Conservation (phyloP, 163 green algal species). For the Chloromonas sp. region DNA sequence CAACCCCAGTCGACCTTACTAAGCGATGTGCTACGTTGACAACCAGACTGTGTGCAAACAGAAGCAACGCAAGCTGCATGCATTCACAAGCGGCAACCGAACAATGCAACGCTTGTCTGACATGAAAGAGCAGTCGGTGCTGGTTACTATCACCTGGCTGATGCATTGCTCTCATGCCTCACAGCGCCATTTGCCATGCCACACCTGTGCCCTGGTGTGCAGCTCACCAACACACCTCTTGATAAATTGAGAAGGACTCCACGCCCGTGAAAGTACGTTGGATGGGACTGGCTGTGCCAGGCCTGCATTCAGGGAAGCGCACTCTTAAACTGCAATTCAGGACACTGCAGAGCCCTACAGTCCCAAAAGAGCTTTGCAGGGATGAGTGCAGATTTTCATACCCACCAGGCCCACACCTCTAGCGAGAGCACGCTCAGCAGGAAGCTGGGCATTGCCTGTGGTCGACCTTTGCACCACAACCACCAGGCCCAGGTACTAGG, state of each 20-base stretch:
- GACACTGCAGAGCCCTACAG: no score
- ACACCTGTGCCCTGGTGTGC: neutral
- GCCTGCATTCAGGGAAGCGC: conserved; percentile 8
- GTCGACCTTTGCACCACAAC: no score
- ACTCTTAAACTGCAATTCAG: no score
- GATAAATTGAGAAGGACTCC: conserved; percentile 80
- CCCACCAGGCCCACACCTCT: no score
- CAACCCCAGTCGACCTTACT: neutral
- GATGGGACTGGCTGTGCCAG: conserved; percentile 71
- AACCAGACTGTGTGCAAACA: neutral
- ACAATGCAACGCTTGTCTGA: no score
- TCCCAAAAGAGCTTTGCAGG: no score
- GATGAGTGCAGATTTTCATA: no score
- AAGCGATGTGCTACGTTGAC: neutral
- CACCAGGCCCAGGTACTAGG: no score
- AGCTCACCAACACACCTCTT: conserved; percentile 41
- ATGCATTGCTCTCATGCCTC: neutral
- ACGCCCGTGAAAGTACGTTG: conserved; percentile 87
- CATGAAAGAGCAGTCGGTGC: neutral
- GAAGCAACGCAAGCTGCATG: neutral
- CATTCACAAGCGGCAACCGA: neutral
- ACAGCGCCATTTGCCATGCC: neutral
- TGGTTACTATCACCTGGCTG: neutral
- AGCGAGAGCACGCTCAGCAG: no score
- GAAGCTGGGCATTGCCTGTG: no score